These are phyloP conservation scores for Pezicula rhizophila DNA, from an alignment of 2,329 filamentous ascomycete species.

Conservation along the genomic window DNA sequence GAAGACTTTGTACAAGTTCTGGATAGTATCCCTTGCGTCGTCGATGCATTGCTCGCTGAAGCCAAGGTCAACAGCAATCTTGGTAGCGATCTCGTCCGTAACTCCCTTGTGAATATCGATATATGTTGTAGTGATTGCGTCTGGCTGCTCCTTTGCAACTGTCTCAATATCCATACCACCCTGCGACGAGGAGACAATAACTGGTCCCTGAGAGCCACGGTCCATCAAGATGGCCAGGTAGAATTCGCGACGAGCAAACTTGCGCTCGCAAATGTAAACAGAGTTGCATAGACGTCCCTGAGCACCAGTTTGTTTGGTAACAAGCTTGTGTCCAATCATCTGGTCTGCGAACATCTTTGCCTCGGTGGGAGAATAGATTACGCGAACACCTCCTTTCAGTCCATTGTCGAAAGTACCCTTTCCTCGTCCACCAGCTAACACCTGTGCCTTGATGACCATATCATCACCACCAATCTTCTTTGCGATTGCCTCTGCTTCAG, in stretches of 20 bases:
- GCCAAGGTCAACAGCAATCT: conserved; percentile 85
- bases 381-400: conserved; percentile 95
- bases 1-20: conserved; percentile 99
- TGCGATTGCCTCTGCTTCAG: conserved; percentile 87
- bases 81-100: conserved; percentile 87
- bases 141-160: conserved; percentile 95
- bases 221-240: conserved; percentile 99
- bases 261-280: conserved; percentile 99
- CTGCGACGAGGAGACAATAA: conserved; percentile 96
- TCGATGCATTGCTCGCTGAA: conserved; percentile 98
- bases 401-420: conserved; percentile 98
- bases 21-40: conserved; percentile 90
- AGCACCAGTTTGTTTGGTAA: conserved; percentile 98
- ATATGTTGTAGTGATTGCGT: conserved; percentile 89
- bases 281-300: conserved; percentile 89
- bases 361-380: conserved; percentile 96
- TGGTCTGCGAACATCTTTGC: conserved; percentile 97
- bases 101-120: conserved; percentile 93
- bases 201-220: conserved; percentile 79
- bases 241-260: conserved; percentile 98
- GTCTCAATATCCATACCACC: conserved; percentile 99
- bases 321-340: conserved; percentile 99
- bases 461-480: conserved; percentile 89
- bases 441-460: conserved; percentile 99
- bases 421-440: conserved; percentile 93